phyloP scores from a whole-genome alignment of 305 asterid genomes.

The Plantago lanceolata region DNA sequence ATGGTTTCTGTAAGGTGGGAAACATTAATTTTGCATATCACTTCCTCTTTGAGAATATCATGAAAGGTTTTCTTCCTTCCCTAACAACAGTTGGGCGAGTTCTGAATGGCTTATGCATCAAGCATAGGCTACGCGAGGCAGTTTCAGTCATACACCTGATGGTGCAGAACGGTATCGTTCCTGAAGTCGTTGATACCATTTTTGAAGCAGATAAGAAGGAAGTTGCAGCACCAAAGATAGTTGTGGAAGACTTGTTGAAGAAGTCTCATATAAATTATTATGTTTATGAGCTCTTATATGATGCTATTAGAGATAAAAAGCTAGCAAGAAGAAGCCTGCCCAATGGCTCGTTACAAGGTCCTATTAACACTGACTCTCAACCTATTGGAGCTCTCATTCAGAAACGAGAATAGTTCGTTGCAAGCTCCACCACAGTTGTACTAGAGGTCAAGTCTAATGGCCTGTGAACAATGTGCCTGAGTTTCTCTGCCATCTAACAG shows the following conservation, averaged over 20 bases:
- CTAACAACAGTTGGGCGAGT: constrained; percentile 67
- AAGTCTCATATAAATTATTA: constrained; percentile 62
- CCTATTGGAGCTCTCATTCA: constrained; percentile 14
- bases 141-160: constrained; percentile 59
- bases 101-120: constrained; percentile 67
- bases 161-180: constrained; percentile 74
- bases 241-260: constrained; percentile 73
- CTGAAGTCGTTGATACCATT: constrained; percentile 60
- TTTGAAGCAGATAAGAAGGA: constrained; percentile 71
- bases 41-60: constrained; percentile 50
- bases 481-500: too few relatives aligned
- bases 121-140: constrained; percentile 60
- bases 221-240: constrained; percentile 81
- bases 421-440: constrained; percentile 9
- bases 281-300: constrained; percentile 70
- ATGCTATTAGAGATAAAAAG: constrained; percentile 72
- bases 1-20: constrained; percentile 78
- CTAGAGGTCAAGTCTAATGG: too few relatives aligned
- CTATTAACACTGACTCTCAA: constrained; percentile 21
- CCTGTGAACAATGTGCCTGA: too few relatives aligned
- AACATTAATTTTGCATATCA: constrained; percentile 49
- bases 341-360: constrained; percentile 21
- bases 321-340: constrained; percentile 40
- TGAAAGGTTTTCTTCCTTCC: constrained; percentile 54
- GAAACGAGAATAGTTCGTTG: constrained; percentile 9